Evolutionary conservation across 2,329 filamentous ascomycete genomes (phyloP).

Genomic region (Phialophora expanda): DNA sequence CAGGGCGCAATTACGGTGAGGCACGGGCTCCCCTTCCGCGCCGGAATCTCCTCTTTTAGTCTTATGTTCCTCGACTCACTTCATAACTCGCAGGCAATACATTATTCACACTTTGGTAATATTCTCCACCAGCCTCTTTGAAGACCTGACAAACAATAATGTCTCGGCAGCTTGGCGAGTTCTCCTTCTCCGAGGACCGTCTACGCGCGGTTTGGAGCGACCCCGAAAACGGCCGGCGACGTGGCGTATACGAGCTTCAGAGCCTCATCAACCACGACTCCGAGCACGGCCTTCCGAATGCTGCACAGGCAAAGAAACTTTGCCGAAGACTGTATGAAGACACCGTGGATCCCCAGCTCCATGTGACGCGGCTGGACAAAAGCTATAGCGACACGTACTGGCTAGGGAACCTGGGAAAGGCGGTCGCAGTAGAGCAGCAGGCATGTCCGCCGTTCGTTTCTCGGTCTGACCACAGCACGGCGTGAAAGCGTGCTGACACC

Average conservation of each 20-base stretch:
- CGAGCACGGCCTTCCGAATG: background rate
- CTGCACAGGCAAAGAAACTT: background rate
- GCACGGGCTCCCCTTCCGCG: background rate
- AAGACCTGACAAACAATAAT: background rate
- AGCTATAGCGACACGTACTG: slow-evolving; percentile 18
- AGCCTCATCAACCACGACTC: slow-evolving; percentile 1
- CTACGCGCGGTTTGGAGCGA: background rate
- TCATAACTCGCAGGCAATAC: background rate
- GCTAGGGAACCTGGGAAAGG: slow-evolving; percentile 13
- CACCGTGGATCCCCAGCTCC: background rate
- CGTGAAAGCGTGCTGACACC: background rate
- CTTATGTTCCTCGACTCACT: background rate
- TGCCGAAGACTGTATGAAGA: background rate
- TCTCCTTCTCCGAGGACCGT: background rate
- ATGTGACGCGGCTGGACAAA: slow-evolving; percentile 15
- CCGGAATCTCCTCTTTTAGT: background rate
- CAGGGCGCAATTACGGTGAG: background rate
- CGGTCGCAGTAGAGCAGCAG: slow-evolving; percentile 9
- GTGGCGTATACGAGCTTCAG: background rate
- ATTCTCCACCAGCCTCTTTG: background rate
- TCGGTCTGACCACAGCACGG: background rate
- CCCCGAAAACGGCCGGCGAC: background rate
- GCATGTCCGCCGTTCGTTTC: background rate
- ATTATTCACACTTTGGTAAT: background rate
- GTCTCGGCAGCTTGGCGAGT: background rate